Conservation (phyloP, 495 filamentous ascomycete species). For the Neurospora hispaniola region DNA sequence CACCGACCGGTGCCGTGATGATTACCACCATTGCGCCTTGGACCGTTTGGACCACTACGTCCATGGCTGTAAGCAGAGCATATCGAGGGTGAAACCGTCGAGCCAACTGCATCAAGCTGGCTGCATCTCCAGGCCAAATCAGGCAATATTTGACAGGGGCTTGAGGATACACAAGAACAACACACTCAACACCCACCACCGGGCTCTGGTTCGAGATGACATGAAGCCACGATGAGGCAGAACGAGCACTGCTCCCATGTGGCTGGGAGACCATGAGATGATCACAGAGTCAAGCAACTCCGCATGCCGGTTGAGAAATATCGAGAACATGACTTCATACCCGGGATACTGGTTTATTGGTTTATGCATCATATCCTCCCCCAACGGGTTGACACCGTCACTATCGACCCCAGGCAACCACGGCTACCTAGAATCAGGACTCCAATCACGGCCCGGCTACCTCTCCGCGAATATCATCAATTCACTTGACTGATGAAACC, state of each 20-base stretch:
- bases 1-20: not conserved
- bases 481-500: not conserved
- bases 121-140: not conserved
- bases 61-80: not conserved
- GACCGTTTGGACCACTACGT: not conserved
- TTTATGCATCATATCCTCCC: not conserved
- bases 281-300: not conserved
- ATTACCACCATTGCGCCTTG: not conserved
- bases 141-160: not conserved
- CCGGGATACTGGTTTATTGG: not conserved
- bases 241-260: not conserved
- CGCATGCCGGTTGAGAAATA: not conserved
- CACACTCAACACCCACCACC: not conserved
- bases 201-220: not conserved
- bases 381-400: not conserved
- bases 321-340: not conserved
- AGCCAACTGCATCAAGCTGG: not conserved
- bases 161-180: not conserved
- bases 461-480: not conserved
- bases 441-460: not conserved
- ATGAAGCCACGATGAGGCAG: not conserved
- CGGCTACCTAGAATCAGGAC: not conserved
- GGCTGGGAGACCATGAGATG: not conserved
- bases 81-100: not conserved
- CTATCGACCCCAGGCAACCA: not conserved